Evolutionary conservation across 2,329 filamentous ascomycete genomes (phyloP), one percentile per base, ranked within the genome.

Genomic region (Sclerotinia minor): DNA sequence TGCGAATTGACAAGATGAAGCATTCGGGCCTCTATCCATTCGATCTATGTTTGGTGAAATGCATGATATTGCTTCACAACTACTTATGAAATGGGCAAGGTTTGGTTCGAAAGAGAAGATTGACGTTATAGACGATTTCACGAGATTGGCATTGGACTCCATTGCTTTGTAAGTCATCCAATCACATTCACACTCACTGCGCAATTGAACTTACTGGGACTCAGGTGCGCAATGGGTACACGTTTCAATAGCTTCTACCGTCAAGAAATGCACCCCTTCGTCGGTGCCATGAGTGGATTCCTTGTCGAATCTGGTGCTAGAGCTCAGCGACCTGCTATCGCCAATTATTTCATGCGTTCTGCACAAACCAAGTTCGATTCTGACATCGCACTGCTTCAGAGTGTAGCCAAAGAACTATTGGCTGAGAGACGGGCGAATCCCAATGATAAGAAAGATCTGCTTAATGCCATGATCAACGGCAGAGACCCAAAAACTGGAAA

Each of bases 191-290:
- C 13, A 57, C 45, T 61, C 2, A 3, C 44, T 3, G 15, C 13
- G 19, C 3, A 38, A 8, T 4, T 29, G 44, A 50, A 61, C 32
- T 38, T 15, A 55, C 44, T 59, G 24, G 59, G n/a, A 13, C 5
- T 13, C 17, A 58, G 53, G 59, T 45, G 92, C 92, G 89, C 82
- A 81, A 85, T 92, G 78, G 87, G 89, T 69, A 91, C 89, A 11
- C 87, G 90, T n/a, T 92, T 92, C 81, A 92, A 93, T 78, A 89
- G 85, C 0, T 92, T 89, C 78, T 93, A 92, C 75, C 82, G 82
- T 38, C 84, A 90, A 19, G 81, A 87, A 11, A 79, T 89, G 76
- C 90, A 93, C 71, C 89, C 89, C 0, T 92, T 93, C 72, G 82
- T 92, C 50, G 77, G 82, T 55, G 85, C 88, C 9, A 92, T 93